Evolutionary conservation across 305 asterid genomes (phyloP).

Genomic region (Nicotiana rustica): DNA sequence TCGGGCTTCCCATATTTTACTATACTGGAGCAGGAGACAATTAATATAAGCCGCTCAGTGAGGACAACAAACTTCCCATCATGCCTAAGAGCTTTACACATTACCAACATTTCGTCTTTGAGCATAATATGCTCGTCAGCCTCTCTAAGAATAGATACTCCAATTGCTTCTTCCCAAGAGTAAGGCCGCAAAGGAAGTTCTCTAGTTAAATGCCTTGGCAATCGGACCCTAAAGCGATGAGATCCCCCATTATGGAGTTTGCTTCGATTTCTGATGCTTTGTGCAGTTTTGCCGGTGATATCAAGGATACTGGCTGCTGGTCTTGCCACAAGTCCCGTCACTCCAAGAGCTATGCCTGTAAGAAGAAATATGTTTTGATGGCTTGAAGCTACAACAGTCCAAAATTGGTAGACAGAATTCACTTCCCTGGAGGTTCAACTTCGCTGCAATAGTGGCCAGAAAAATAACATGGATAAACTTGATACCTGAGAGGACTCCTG

Average conservation of each 20-base stretch:
- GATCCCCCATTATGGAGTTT: slow-evolving; percentile 69
- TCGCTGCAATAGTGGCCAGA: not conserved
- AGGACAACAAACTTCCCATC: slow-evolving; percentile 69
- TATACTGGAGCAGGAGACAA: slow-evolving; percentile 76
- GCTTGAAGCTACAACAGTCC: not conserved
- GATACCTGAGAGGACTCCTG: slow-evolving; percentile 94
- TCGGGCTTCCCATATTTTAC: slow-evolving; percentile 62
- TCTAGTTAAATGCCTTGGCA: slow-evolving; percentile 82
- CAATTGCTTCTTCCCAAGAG: slow-evolving; percentile 97
- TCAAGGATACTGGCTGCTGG: slow-evolving; percentile 99
- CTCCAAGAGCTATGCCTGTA: slow-evolving; percentile 92
- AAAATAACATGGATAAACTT: slow-evolving; percentile 27
- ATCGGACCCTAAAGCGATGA: slow-evolving; percentile 71
- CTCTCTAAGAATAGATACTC: slow-evolving; percentile 68
- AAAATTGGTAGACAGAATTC: not conserved
- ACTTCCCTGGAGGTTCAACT: slow-evolving; percentile 30
- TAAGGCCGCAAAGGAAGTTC: slow-evolving; percentile 77
- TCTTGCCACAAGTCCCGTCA: slow-evolving; percentile 92
- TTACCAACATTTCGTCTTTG: slow-evolving; percentile 63
- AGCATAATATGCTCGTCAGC: slow-evolving; percentile 56
- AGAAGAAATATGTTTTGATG: slow-evolving; percentile 27
- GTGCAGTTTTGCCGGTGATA: slow-evolving; percentile 98
- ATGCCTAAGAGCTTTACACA: slow-evolving; percentile 76
- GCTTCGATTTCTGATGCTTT: slow-evolving; percentile 93
- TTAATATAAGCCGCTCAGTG: slow-evolving; percentile 65